phyloP scores from a whole-genome alignment of 495 filamentous ascomycete genomes.

The Chaetomium cochliodes region DNA sequence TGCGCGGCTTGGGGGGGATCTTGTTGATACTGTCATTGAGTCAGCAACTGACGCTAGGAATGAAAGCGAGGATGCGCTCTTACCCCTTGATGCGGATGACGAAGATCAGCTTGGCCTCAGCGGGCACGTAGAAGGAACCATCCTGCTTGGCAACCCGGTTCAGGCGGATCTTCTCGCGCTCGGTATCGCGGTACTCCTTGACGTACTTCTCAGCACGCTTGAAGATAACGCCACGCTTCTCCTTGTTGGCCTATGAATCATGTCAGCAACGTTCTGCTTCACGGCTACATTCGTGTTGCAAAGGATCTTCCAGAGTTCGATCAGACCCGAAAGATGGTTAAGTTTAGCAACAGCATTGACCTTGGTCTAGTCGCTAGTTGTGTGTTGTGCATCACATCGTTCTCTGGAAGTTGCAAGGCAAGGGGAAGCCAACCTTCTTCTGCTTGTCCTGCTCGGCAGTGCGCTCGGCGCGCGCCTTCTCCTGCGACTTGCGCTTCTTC shows the following conservation, averaged over 20 bases:
- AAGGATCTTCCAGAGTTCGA: constrained; percentile 32
- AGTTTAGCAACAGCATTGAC: constrained; percentile 91
- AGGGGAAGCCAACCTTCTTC: constrained; percentile 72
- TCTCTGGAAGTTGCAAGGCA: constrained; percentile 23
- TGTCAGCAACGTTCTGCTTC: constrained; percentile 42
- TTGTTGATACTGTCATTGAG: constrained; percentile 86
- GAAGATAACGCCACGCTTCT: constrained; percentile 97
- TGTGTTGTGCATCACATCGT: constrained; percentile 63
- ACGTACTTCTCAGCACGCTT: constrained; percentile 99
- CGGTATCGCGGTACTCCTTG: constrained; percentile 95
- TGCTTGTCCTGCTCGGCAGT: constrained; percentile 75
- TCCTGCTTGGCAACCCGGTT: constrained; percentile 82
- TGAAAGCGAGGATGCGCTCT: constrained; percentile 11
- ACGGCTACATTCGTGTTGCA: constrained; percentile 18
- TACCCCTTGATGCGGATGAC: constrained; percentile 98
- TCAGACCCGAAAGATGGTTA: constrained; percentile 99
- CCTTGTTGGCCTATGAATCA: constrained; percentile 74
- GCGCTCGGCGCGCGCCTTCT: constrained; percentile 91
- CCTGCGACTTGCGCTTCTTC: constrained; percentile 99
- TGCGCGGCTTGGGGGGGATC: constrained; percentile 99
- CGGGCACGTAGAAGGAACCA: constrained; percentile 88
- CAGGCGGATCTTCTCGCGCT: constrained; percentile 98
- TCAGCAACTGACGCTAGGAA: too few species aligned
- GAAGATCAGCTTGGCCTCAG: constrained; percentile 96
- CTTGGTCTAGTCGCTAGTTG: constrained; percentile 80